These are phyloP conservation scores for Aspergillus japonicus DNA, from an alignment of 2,329 filamentous ascomycete genomes.

Conservation along the genomic window DNA sequence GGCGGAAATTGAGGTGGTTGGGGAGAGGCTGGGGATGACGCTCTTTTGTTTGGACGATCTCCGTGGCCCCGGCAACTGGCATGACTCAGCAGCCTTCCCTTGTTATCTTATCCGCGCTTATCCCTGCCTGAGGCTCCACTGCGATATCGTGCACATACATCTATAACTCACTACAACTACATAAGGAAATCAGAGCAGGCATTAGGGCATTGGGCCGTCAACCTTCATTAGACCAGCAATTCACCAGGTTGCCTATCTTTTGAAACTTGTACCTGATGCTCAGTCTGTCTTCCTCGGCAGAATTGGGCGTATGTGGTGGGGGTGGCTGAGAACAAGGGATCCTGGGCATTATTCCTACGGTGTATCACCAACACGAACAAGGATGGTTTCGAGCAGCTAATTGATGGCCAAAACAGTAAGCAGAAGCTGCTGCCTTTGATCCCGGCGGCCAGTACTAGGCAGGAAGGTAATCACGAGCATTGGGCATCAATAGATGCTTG, in stretches of 20 bases:
- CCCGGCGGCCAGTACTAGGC: not conserved
- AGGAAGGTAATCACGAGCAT: slow-evolving; percentile 1
- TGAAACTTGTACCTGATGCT: no score
- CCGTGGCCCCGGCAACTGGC: slow-evolving; percentile 28
- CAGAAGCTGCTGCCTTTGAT: not conserved
- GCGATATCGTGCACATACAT: not conserved
- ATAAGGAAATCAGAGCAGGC: no score
- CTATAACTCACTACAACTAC: not conserved
- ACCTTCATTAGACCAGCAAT: no score
- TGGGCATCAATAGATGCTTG: slow-evolving; percentile 6
- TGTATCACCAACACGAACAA: not conserved
- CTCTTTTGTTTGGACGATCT: slow-evolving; percentile 25
- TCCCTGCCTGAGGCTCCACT: no score
- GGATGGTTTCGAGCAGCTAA: not conserved
- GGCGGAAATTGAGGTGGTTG: slow-evolving; percentile 39
- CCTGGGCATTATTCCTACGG: not conserved
- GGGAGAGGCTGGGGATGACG: slow-evolving; percentile 38
- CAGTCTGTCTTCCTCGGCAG: not conserved
- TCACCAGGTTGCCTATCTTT: no score
- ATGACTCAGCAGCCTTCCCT: slow-evolving; percentile 24
- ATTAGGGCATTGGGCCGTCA: no score
- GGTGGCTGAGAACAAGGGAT: not conserved
- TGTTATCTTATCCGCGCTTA: slow-evolving; percentile 12
- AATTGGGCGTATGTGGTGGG: not conserved
- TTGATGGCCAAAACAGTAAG: not conserved